Evolutionary conservation across 2,329 filamentous ascomycete species (phyloP), one percentile per base, ranked within the genome.

Genomic region (Pyricularia sp.): DNA sequence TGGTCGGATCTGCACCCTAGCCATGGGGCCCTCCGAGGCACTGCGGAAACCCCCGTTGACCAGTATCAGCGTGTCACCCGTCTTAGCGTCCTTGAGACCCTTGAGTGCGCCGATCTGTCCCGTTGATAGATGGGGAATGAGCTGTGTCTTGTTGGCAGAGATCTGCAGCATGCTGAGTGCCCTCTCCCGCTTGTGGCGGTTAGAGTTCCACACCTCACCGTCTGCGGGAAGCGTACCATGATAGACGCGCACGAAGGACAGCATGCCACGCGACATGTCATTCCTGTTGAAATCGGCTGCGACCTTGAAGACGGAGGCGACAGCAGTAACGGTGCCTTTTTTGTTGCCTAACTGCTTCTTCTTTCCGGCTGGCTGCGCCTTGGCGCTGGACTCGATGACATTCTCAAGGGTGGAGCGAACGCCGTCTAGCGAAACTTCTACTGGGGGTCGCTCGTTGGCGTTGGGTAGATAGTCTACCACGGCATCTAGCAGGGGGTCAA

Each of bases 91-190:
- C 73, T 96, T 97, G 22, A 97, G 82, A 0, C 93, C 94, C 16
- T 90, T 88, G 63, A 99, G 88, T 4, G 96, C 94, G 35, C 94
- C 94, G 67, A 99, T 99, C 73, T 97, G 93, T 0, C 94, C 94
- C 0, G 91, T 86, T 3, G 85, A 80, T 49, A 99, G 89, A 31
- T 87, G 84, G 24, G 88, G 84, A 26, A 97, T 88, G 68, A 97
- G 92, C 19, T 96, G 84, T 0, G 93, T 89, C 72, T 96, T 90
- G 44, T 88, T 88, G 63, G 91, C 94, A 67, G 94, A 96, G 79
- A 97, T 96, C 69, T 93, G 92, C 65, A 97, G 78, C 44, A 97
- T 83, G 3, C 89, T 87, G 65, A 91, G 88, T 0, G 90, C 89
- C 62, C 88, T 84, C 73, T 97, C 94, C 0, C 88, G 87, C 12